These are phyloP conservation scores for Neofusicoccum kwambonambiense DNA, from an alignment of 2,329 filamentous ascomycete genomes.

Conservation along the genomic window DNA sequence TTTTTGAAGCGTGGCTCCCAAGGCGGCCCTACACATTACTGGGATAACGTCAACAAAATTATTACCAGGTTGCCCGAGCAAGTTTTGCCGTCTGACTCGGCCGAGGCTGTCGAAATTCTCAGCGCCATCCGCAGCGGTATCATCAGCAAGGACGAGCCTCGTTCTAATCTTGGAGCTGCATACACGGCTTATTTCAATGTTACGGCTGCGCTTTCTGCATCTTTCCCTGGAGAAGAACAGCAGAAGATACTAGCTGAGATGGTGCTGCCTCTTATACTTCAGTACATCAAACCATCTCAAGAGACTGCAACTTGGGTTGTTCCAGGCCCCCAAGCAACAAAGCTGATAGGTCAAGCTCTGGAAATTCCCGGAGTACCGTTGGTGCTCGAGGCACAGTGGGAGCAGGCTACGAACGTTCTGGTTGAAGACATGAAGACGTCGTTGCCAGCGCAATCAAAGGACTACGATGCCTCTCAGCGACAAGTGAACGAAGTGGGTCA, in stretches of 20 bases:
- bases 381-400: conserved; percentile 61
- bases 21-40: conserved; percentile 68
- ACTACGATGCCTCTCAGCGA: conserved; percentile 71
- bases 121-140: conserved; percentile 70
- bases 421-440: conserved; percentile 69
- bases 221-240: conserved; percentile 44
- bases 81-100: conserved; percentile 53
- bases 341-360: conserved; percentile 43
- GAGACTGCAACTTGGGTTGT: conserved; percentile 53
- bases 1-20: conserved; percentile 86
- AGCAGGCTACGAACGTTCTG: conserved; percentile 59
- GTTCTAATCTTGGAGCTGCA: conserved; percentile 64
- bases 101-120: conserved; percentile 62
- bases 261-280: conserved; percentile 53
- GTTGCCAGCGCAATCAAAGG: conserved; percentile 76
- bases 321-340: conserved; percentile 38
- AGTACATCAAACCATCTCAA: conserved; percentile 51
- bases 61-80: conserved; percentile 56
- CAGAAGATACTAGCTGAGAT: conserved; percentile 46
- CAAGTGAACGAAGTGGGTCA: conserved; percentile 64
- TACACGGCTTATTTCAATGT: conserved; percentile 75
- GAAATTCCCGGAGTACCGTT: conserved; percentile 43
- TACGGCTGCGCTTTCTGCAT: conserved; percentile 48
- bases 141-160: conserved; percentile 70
- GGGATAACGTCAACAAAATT: conserved; percentile 66